Conservation (phyloP, 2,329 filamentous ascomycete genomes). For the Neofusicoccum cordaticola region DNA sequence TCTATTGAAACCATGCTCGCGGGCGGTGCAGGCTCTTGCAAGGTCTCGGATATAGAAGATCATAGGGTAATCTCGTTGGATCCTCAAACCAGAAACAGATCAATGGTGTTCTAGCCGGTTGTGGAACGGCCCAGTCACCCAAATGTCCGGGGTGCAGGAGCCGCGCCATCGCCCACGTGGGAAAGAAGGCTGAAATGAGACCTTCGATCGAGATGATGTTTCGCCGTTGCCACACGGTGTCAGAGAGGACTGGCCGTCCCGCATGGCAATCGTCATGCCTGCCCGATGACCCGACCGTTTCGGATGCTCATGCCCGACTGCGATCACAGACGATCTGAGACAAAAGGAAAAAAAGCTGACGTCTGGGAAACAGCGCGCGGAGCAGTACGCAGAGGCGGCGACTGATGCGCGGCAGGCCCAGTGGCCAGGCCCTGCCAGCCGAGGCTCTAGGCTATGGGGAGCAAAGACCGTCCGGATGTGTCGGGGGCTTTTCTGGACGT, state of each 20-base stretch:
- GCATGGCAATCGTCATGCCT: not conserved
- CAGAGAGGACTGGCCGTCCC: not conserved
- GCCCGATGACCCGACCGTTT: not conserved
- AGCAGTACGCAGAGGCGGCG: not conserved
- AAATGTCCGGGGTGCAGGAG: constrained; percentile 10
- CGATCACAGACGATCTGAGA: constrained; percentile 2
- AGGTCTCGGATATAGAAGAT: constrained; percentile 16
- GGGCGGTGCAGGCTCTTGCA: not conserved
- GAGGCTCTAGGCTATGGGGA: not conserved
- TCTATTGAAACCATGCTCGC: constrained; percentile 3
- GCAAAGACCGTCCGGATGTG: constrained; percentile 1
- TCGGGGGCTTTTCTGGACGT: not conserved
- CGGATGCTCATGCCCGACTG: not conserved
- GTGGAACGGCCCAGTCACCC: constrained; percentile 4
- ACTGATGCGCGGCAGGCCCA: constrained; percentile 2
- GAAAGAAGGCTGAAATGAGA: not conserved
- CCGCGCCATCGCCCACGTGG: constrained; percentile 12
- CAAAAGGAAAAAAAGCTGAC: not conserved
- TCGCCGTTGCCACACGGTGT: constrained; percentile 8
- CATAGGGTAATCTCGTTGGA: constrained; percentile 15
- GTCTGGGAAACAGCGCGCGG: not conserved
- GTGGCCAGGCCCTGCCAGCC: constrained; percentile 3
- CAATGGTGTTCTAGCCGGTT: constrained; percentile 2
- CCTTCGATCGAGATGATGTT: constrained; percentile 4
- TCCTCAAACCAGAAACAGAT: constrained; percentile 15